Evolutionary conservation across 306 rosid genomes (phyloP).

Genomic region (Pyrus bretschneideri): DNA sequence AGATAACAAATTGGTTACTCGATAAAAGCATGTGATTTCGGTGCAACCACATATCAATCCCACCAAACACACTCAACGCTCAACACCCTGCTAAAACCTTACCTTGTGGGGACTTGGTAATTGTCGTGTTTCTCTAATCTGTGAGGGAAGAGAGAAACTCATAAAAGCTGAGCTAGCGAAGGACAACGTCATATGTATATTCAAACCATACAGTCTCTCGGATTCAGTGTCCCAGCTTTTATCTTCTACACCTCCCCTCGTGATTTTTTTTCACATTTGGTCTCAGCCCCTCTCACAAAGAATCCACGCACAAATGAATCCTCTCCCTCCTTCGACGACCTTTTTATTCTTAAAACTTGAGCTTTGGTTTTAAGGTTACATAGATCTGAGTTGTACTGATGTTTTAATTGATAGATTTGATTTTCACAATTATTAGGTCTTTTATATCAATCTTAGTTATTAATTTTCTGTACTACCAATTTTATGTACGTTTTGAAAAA

Average conservation of each 20-base stretch:
- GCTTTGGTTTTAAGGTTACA: background rate
- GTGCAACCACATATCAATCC: slow-evolving; percentile 1
- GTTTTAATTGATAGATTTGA: too few species aligned
- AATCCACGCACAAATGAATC: too few species aligned
- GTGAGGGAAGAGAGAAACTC: background rate
- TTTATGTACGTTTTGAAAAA: too few species aligned
- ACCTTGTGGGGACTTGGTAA: slow-evolving; percentile 43
- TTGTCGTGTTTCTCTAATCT: slow-evolving; percentile 27
- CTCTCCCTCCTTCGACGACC: too few species aligned
- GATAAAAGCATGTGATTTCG: slow-evolving; percentile 25
- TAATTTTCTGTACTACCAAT: too few species aligned
- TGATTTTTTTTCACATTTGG: background rate
- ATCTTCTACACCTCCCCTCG: background rate
- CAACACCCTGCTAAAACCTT: background rate
- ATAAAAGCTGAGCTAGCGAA: background rate
- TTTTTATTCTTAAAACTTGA: background rate
- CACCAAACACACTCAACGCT: background rate
- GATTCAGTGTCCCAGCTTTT: slow-evolving; percentile 13
- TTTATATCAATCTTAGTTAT: too few species aligned
- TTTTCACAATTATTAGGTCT: too few species aligned
- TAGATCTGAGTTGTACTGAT: too few species aligned
- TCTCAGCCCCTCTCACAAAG: too few species aligned
- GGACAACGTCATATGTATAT: slow-evolving; percentile 7
- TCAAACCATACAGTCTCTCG: slow-evolving; percentile 11
- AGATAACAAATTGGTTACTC: background rate